Evolutionary conservation across 192 early-diverging fungal genomes (phyloP), one percentile per base, ranked within the genome.

Genomic region (Coemansia reversa): DNA sequence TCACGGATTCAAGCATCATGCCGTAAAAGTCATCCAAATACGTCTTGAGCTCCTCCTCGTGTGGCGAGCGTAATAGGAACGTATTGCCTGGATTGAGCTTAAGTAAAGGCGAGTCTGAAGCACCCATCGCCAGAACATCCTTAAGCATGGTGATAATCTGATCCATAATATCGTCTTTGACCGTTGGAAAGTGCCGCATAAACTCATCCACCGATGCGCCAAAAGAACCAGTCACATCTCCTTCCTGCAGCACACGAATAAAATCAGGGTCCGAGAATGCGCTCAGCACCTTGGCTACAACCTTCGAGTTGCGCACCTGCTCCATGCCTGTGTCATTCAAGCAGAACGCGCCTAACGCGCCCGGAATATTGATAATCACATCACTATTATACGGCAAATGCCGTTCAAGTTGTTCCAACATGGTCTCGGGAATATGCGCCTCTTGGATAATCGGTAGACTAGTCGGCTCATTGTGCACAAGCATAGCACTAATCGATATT

Each of bases 401-500:
- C 22, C 79, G 74, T 12, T 82, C 83, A n/a, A 92, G 72, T 23
- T 87, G 76, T 6, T 79, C 74, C 32, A 98, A 82, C 69, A 99
- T 88, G 1, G 87, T 86, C 55, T 95, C 87, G 2, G 96, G 93
- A 30, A 99, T 75, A 49, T 87, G 85, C 7, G 88, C 82, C 74
- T 99, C 97, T 72, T 99, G 97, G 35, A 99, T 84, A 56, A 99
- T 96, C 8, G 91, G 73, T 25, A 99, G 76, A 14, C 88, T 94
- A 0, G 96, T 98, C 1, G 97, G 97, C 60, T 99, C 97, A 65
- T 99, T 99, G 68, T 99, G 94, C 35, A 99, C 94, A 54, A 99
- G 91, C 5, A 92, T 94, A 0, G 96, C 88, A 86, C 93, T 94
- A 42, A 95, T 91, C 67, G 95, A 94, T 62, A 95, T 90, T 0